A percentile compares a stretch with the other conserved stretches of the same genome.
Evolutionary conservation across 306 rosid species (phyloP).

Genomic region (Chamaecrista fasciculata): DNA sequence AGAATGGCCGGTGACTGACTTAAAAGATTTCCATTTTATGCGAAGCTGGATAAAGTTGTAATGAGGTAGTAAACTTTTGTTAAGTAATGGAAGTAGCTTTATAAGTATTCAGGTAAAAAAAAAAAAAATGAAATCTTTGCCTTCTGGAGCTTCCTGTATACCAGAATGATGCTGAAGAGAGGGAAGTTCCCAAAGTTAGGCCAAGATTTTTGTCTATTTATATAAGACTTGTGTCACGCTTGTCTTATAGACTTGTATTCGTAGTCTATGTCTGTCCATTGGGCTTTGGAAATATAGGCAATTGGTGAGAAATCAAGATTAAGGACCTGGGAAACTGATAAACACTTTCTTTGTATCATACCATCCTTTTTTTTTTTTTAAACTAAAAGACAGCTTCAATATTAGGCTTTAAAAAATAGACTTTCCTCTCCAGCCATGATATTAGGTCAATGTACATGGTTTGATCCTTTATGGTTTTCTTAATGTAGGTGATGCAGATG

Average conservation of each 20-base stretch:
- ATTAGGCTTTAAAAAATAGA: conserved; percentile 13
- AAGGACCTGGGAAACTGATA: not conserved
- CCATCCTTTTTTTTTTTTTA: not conserved
- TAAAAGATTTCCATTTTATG: not conserved
- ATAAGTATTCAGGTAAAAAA: not conserved
- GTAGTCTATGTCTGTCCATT: too few species aligned
- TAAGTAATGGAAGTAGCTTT: not conserved
- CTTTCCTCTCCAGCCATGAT: not conserved
- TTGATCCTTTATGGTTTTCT: conserved; percentile 5
- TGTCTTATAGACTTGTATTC: not conserved
- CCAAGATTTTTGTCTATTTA: not conserved
- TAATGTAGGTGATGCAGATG: conserved; percentile 73
- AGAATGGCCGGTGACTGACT: not conserved
- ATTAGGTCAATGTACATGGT: conserved; percentile 1
- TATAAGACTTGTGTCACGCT: not conserved
- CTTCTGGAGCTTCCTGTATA: not conserved
- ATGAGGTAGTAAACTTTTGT: not conserved
- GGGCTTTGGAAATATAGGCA: not conserved
- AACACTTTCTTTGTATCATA: not conserved
- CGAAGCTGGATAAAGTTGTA: not conserved
- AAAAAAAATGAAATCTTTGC: not conserved
- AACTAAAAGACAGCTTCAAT: conserved; percentile 19
- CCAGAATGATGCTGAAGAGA: not conserved
- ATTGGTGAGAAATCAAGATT: not conserved
- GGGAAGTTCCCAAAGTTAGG: not conserved